Base-by-base conservation (phyloP, 1,139 yeast genomes). In the Blastobotrys malaysiensis region DNA sequence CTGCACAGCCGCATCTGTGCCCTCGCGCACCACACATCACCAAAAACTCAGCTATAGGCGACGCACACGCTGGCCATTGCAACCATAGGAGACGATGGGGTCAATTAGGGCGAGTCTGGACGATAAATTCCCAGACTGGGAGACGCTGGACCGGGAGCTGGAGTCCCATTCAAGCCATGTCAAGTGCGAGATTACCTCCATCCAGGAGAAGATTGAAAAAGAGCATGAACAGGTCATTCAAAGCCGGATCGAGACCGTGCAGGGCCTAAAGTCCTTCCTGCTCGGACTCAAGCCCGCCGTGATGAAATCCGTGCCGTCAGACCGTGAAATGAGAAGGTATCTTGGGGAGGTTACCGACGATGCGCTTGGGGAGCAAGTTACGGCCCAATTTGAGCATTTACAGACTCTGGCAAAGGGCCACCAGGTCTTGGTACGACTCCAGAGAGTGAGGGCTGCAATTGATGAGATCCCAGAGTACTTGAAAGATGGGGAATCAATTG, bases 361-460 rank as follows among this genome's bases (percentile, higher is more conserved):
- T 9, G 26, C 45, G 16, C 19, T 44, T 44, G 45, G 47, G 9
- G 45, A n/a, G 18, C 36, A 27, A 9, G 22, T 43, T 14, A 27
- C 43, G 44, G 48, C 45, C 14, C 47, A 49, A 16, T 56, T 57
- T 24, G 43, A 44, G 20, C 45, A 43, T 26, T 24, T 57, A 18
- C 58, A 55, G 51, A 51, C 50, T 9, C 45, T 56, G 24, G 36
- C 55, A 2, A 49, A 57, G 46, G 59, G 53, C 21, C 51, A 54
- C 36, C 56, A 55, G 39, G 56, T 55, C 18, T 47, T 57, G 22
- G 7, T 27, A n/a, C 24, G 54, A 14, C 27, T 52, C 13, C 46
- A 22, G 20, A 31, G 45, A 2, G 31, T 57, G 20, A 18, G 31
- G 9, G 49, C 14, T 18, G 51, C 49, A 27, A 31, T 47, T 16